Evolutionary conservation across 2,329 filamentous ascomycete species (phyloP), one percentile per base, ranked within the genome.

Genomic region (Trichoderma lentiforme): DNA sequence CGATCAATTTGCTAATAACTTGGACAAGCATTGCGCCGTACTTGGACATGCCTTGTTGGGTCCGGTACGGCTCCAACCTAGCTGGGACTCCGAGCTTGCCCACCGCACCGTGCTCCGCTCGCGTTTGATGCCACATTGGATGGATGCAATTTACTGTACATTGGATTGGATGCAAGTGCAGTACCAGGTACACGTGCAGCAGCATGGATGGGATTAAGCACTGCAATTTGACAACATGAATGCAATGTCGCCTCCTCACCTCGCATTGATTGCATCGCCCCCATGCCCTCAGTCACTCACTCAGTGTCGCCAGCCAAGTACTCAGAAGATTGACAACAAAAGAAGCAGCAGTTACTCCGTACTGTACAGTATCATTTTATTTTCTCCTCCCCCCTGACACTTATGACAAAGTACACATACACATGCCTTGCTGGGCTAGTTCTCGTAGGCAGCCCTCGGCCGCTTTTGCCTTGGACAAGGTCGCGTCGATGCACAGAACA

Each of bases 401-500:
- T 24, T 12, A 24, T 21, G 21, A 64, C 61, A 47, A 26, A n/a
- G 28, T 36, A 66, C 39, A 43, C 21, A 34, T 58, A 57, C 68
- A 78, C 78, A 79, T 77, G 76, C 78, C 77, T 51, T 70, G 67
- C 57, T 70, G 28, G 67, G 67, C 65, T 43, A 43, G 36, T 62
- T 15, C 56, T 43, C 15, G 36, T 62, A 53, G 67, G 57, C 51
- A 39, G 18, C 61, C 74, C 47, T 74, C 73, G 72, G 72, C 77
- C 39, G 57, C 67, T 26, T 62, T 70, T 28, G 69, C 30, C n/a
- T 43, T 43, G 15, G 39, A 43, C 75, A 66, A 26, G 75, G 77
- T 78, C 78, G 69, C 74, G 77, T 78, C 75, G 76, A 78, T 77
- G 73, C 74, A 72, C 74, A 62, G 71, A 75, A 73, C 74, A 65